Conservation (phyloP, 257 asterid species). For the Cruciata laevipes region DNA sequence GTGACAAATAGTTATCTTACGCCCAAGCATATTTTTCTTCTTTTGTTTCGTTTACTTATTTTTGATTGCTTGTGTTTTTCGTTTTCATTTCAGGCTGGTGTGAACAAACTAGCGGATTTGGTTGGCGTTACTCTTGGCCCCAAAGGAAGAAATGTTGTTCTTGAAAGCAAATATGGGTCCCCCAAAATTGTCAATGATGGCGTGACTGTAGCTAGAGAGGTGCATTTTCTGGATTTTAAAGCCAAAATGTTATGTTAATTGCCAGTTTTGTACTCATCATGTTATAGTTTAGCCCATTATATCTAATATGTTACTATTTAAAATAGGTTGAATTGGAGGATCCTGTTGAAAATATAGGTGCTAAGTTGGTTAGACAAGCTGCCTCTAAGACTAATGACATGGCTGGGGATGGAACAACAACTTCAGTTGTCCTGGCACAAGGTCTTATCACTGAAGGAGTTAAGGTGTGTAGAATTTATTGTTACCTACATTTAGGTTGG, state of each 20-base stretch:
- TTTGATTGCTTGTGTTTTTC: neutral
- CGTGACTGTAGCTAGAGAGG: constrained; percentile 33
- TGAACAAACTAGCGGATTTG: constrained; percentile 33
- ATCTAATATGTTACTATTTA: neutral
- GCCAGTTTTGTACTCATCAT: neutral
- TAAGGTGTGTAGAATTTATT: constrained; percentile 21
- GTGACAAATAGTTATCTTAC: neutral
- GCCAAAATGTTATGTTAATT: neutral
- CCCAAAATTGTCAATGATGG: constrained; percentile 31
- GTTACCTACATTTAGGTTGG: neutral
- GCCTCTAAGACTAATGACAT: constrained; percentile 38
- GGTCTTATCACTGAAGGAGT: constrained; percentile 37
- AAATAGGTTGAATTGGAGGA: constrained; percentile 36
- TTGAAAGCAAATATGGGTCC: constrained; percentile 31
- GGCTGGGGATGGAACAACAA: constrained; percentile 40
- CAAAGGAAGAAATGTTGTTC: constrained; percentile 35
- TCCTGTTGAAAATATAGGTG: constrained; percentile 37
- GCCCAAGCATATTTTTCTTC: neutral
- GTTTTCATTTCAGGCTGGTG: constrained; percentile 24
- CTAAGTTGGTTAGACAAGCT: constrained; percentile 37
- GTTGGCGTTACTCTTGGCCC: constrained; percentile 37
- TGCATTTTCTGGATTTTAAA: constrained; percentile 4
- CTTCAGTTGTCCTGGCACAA: constrained; percentile 38
- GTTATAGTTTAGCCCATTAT: neutral
- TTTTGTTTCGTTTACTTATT: neutral